These are phyloP conservation scores for Lenzites betulinus DNA, from an alignment of 768 basidiomycete species.

Conservation along the genomic window DNA sequence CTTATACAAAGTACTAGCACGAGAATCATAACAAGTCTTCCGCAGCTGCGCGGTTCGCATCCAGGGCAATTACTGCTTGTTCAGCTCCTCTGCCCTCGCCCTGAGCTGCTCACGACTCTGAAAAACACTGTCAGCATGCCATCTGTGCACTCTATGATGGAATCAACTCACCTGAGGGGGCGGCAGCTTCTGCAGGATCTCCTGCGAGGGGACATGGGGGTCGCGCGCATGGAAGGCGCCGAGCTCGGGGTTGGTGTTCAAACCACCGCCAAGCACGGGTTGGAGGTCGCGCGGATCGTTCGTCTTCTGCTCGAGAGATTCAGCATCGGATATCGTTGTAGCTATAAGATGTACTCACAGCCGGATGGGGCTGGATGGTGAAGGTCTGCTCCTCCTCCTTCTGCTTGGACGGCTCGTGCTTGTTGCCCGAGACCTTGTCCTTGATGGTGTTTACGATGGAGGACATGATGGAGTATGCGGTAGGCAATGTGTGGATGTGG, in stretches of 20 bases:
- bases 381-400: conserved; percentile 42
- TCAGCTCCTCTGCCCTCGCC: conserved; percentile 22
- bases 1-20: too few species aligned
- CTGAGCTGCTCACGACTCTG: conserved; percentile 23
- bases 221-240: conserved; percentile 21
- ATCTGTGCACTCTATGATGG: neutral
- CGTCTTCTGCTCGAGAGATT: conserved; percentile 45
- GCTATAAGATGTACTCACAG: conserved; percentile 25
- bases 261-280: conserved; percentile 32
- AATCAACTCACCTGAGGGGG: neutral
- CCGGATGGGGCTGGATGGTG: conserved; percentile 62
- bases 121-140: neutral
- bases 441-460: conserved; percentile 23
- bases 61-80: conserved; percentile 12
- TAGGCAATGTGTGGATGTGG: neutral
- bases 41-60: neutral
- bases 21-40: too few species aligned
- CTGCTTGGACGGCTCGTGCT: neutral
- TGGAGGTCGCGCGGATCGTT: conserved; percentile 61
- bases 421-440: conserved; percentile 19
- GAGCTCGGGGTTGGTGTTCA: conserved; percentile 25
- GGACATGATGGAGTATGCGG: conserved; percentile 16
- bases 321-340: neutral
- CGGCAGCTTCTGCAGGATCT: conserved; percentile 8
- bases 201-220: conserved; percentile 3